Conservation (phyloP, 176 grass and related monocot genomes). For the Ensete glaucum region DNA sequence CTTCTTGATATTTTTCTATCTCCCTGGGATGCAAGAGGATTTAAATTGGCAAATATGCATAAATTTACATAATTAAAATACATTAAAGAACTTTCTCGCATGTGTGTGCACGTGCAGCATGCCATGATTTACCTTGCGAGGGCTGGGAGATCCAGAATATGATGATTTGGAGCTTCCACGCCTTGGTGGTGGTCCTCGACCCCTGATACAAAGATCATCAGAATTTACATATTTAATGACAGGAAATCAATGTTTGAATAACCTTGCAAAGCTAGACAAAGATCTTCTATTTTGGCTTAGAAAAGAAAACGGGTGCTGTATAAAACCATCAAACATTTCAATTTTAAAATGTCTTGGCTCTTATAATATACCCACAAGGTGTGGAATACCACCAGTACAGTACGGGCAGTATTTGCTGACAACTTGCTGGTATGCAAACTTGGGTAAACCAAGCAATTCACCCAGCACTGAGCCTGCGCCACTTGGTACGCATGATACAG, state of each 20-base stretch:
- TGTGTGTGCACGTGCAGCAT: too few species aligned
- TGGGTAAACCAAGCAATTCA: too few species aligned
- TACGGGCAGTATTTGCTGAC: too few species aligned
- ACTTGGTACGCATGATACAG: too few species aligned
- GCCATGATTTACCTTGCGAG: slow-evolving; percentile 35
- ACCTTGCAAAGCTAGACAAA: neutral
- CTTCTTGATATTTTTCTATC: slow-evolving; percentile 80
- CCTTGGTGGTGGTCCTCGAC: slow-evolving; percentile 68
- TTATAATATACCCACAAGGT: neutral
- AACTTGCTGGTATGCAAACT: too few species aligned
- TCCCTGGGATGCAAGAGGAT: slow-evolving; percentile 33
- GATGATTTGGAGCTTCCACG: slow-evolving; percentile 89
- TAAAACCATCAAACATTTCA: too few species aligned
- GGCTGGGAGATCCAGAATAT: slow-evolving; percentile 78
- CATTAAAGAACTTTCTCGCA: too few species aligned
- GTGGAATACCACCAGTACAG: too few species aligned
- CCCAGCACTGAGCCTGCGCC: too few species aligned
- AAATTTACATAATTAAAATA: neutral
- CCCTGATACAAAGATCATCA: slow-evolving; percentile 30
- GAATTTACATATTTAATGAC: neutral
- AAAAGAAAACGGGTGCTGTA: neutral
- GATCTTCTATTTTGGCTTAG: neutral
- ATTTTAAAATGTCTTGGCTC: too few species aligned
- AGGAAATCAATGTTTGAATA: neutral
- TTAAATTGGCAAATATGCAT: neutral